These are phyloP conservation scores for Fusarium papillatum DNA, from an alignment of 2,329 filamentous ascomycete genomes.

Conservation along the genomic window DNA sequence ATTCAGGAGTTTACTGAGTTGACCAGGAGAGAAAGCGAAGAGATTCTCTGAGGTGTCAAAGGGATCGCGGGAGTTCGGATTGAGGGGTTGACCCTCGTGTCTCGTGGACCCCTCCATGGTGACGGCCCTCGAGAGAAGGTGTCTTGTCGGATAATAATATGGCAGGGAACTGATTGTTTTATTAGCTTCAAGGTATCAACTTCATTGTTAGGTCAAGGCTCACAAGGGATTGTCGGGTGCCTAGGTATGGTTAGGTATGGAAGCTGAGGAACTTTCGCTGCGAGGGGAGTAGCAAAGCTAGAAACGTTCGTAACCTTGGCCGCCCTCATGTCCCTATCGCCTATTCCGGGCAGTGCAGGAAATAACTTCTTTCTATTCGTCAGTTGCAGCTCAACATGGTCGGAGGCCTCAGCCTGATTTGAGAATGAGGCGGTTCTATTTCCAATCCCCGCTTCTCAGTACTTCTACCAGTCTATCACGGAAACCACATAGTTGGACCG, in stretches of 20 bases:
- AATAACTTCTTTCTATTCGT: neutral
- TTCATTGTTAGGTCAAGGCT: no score
- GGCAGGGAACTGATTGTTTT: no score
- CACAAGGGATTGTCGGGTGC: no score
- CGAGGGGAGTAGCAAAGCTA: neutral
- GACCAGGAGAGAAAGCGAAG: no score
- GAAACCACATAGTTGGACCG: neutral
- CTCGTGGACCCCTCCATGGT: neutral
- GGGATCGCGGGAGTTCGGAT: neutral
- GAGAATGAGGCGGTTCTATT: neutral
- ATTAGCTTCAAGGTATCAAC: no score
- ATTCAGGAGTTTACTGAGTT: no score
- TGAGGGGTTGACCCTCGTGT: neutral
- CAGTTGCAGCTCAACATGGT: neutral
- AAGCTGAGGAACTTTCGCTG: neutral
- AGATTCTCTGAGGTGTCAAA: no score
- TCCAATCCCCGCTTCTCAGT: neutral
- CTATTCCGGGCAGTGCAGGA: neutral
- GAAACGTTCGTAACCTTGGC: neutral
- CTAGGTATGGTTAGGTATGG: neutral
- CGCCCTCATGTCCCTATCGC: neutral
- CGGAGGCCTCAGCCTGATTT: neutral
- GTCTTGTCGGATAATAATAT: neutral
- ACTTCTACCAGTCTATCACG: neutral
- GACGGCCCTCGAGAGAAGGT: neutral